Evolutionary conservation across 1,139 yeast species (phyloP).

Genomic region (Yarrowia galli): DNA sequence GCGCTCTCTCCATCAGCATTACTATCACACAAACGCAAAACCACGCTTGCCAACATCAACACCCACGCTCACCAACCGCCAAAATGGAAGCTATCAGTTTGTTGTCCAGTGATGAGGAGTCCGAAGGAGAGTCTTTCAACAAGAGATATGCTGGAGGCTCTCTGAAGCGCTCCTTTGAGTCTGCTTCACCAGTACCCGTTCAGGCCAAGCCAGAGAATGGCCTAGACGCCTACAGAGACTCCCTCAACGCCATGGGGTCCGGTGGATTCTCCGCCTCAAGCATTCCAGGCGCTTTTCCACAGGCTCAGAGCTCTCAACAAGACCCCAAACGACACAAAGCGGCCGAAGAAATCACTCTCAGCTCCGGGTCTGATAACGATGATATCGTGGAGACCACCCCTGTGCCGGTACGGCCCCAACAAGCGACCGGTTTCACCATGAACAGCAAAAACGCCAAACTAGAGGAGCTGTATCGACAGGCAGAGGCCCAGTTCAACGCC

Average conservation of each 20-base stretch:
- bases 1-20: slow-evolving; percentile 9
- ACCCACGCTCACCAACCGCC: slow-evolving; percentile 1
- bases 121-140: slow-evolving; percentile 30
- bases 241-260: neutral
- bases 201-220: slow-evolving; percentile 1
- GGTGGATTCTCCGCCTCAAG: neutral
- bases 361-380: slow-evolving; percentile 12
- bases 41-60: slow-evolving; percentile 14
- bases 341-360: slow-evolving; percentile 12
- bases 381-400: slow-evolving; percentile 22
- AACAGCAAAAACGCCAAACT: slow-evolving; percentile 4
- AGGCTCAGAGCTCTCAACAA: neutral
- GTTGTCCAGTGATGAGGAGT: slow-evolving; percentile 33
- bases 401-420: neutral
- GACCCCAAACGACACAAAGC: slow-evolving; percentile 10
- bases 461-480: slow-evolving; percentile 1
- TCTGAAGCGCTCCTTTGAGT: slow-evolving; percentile 6
- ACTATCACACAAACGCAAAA: neutral
- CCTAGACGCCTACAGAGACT: neutral
- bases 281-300: slow-evolving; percentile 19
- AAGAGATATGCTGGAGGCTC: neutral
- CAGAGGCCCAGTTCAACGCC: neutral
- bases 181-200: neutral
- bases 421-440: neutral
- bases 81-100: slow-evolving; percentile 25